Percentiles rank a stretch among this genome's conserved stretches.
Evolutionary conservation across 1,139 yeast genomes (phyloP).

Genomic region (Candida sp.): DNA sequence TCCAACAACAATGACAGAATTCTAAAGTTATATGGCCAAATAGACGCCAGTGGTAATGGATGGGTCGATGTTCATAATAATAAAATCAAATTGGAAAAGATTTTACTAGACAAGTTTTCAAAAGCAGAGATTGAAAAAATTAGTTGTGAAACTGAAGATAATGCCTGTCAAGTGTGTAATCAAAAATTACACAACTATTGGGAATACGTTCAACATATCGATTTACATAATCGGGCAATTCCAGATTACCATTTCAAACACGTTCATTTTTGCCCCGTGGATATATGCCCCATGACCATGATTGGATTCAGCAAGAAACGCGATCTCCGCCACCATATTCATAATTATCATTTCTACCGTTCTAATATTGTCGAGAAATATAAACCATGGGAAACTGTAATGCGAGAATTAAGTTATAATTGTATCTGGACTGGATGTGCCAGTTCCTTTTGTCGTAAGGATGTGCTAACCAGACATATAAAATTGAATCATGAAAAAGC

Average conservation of each 20-base stretch:
- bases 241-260: slow-evolving; percentile 3
- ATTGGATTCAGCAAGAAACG: slow-evolving; percentile 60
- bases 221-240: slow-evolving; percentile 1
- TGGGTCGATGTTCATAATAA: slow-evolving; percentile 1
- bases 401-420: slow-evolving; percentile 14
- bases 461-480: slow-evolving; percentile 53
- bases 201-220: slow-evolving; percentile 1
- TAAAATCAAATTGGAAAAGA: background rate
- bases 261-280: slow-evolving; percentile 40
- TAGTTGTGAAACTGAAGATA: slow-evolving; percentile 1
- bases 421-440: slow-evolving; percentile 35
- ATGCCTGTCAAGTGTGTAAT: background rate
- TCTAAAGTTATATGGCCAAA: background rate
- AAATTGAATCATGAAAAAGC: slow-evolving; percentile 42
- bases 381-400: slow-evolving; percentile 9
- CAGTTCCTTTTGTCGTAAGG: slow-evolving; percentile 54
- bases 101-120: slow-evolving; percentile 1
- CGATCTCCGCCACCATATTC: slow-evolving; percentile 60
- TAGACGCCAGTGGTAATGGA: background rate
- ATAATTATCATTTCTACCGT: slow-evolving; percentile 44
- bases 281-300: slow-evolving; percentile 58
- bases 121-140: slow-evolving; percentile 2
- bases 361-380: slow-evolving; percentile 16
- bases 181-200: slow-evolving; percentile 1
- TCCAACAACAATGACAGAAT: background rate